Conservation (phyloP, 306 rosid genomes). For the Citrullus mucosospermus region DNA sequence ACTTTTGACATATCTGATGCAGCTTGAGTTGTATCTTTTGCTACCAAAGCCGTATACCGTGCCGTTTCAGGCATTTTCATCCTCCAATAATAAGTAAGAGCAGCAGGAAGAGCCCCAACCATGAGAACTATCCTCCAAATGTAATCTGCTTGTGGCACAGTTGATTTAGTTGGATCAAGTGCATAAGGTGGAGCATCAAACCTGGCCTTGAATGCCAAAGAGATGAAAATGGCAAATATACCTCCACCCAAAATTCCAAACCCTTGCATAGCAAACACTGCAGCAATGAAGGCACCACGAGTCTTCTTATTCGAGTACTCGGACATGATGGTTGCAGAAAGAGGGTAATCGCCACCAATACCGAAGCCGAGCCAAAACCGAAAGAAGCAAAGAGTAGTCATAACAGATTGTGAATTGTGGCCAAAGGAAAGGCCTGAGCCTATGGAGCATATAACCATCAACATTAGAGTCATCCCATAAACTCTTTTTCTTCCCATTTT, state of each 20-base stretch:
- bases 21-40: constrained; percentile 40
- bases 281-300: constrained; percentile 67
- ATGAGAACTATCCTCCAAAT: constrained; percentile 57
- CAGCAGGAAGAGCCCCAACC: constrained; percentile 67
- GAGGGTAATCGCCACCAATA: constrained; percentile 74
- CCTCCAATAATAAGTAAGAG: constrained; percentile 50
- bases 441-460: constrained; percentile 37
- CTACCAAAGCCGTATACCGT: constrained; percentile 63
- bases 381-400: constrained; percentile 39
- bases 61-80: constrained; percentile 82
- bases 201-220: constrained; percentile 14
- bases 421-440: constrained; percentile 65
- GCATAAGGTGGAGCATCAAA: constrained; percentile 34
- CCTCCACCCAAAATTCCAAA: constrained; percentile 76
- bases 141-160: constrained; percentile 55
- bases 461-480: constrained; percentile 59
- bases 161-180: constrained; percentile 27
- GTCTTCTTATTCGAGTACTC: constrained; percentile 72
- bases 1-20: constrained; percentile 65
- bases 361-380: constrained; percentile 84
- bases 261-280: constrained; percentile 83
- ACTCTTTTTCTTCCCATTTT: constrained; percentile 57
- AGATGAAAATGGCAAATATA: constrained; percentile 32
- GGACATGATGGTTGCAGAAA: constrained; percentile 75
- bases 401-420: constrained; percentile 19